Percentiles rank a stretch among this genome's conserved stretches.
These are phyloP conservation scores for Houttuynia cordata DNA, from an alignment of 164 flowering plant species.

Conservation along the genomic window DNA sequence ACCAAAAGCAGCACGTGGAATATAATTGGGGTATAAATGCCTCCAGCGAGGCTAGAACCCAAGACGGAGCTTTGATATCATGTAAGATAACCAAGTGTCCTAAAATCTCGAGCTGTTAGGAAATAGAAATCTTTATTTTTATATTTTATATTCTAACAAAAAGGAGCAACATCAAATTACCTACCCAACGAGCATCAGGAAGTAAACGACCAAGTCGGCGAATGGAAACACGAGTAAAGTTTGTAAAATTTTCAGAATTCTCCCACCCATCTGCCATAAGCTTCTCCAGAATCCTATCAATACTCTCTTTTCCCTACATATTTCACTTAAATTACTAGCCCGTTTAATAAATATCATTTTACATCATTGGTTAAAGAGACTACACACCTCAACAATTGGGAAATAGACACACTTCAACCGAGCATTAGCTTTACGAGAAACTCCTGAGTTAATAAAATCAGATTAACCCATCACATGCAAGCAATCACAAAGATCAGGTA, in stretches of 20 bases:
- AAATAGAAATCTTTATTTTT: too few relatives aligned
- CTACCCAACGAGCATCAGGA: constrained; percentile 88
- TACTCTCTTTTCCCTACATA: constrained; percentile 58
- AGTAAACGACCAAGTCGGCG: constrained; percentile 76
- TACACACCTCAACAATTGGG: constrained; percentile 52
- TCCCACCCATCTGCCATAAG: constrained; percentile 28
- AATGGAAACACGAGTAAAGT: constrained; percentile 54
- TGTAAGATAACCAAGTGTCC: too few relatives aligned
- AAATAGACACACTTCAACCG: constrained; percentile 66
- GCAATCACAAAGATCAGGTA: not conserved
- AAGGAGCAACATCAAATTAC: constrained; percentile 4
- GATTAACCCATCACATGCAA: not conserved
- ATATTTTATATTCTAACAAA: too few relatives aligned
- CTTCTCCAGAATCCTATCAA: constrained; percentile 46
- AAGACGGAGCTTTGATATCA: too few relatives aligned
- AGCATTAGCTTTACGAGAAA: constrained; percentile 44
- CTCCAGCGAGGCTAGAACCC: too few relatives aligned
- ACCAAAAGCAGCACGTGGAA: too few relatives aligned
- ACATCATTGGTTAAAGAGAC: not conserved
- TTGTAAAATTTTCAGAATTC: constrained; percentile 30
- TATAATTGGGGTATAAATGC: too few relatives aligned
- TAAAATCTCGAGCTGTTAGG: too few relatives aligned
- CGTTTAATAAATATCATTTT: not conserved
- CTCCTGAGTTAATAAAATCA: not conserved
- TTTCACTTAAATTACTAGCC: too few relatives aligned